Conservation (phyloP, 1,139 yeast species). For the Hansenula lynferdii region DNA sequence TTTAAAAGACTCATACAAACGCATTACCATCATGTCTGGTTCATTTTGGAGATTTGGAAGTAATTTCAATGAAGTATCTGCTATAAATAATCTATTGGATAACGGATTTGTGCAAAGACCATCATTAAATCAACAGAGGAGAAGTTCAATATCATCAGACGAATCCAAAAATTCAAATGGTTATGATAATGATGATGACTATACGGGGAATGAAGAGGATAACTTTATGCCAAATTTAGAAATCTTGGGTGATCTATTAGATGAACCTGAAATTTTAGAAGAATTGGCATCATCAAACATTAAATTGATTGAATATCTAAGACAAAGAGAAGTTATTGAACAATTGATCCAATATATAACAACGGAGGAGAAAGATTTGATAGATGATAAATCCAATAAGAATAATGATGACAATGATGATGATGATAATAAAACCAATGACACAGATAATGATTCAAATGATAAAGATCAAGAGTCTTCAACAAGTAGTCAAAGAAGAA, state of each 20-base stretch:
- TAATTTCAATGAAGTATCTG: slow-evolving; percentile 72
- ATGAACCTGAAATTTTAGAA: slow-evolving; percentile 82
- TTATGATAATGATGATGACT: slow-evolving; percentile 21
- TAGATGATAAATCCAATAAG: slow-evolving; percentile 16
- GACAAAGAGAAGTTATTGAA: slow-evolving; percentile 66
- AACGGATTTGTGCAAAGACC: slow-evolving; percentile 42
- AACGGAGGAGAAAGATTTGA: slow-evolving; percentile 34
- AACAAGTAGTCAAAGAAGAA: no score
- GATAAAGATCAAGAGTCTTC: slow-evolving; percentile 12
- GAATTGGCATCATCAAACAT: slow-evolving; percentile 83
- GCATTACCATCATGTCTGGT: slow-evolving; percentile 73
- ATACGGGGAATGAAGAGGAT: slow-evolving; percentile 19
- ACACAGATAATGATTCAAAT: slow-evolving; percentile 17
- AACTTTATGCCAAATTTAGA: slow-evolving; percentile 30
- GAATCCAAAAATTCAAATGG: slow-evolving; percentile 18
- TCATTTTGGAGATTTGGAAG: slow-evolving; percentile 92
- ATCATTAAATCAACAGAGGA: slow-evolving; percentile 27
- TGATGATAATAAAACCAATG: slow-evolving; percentile 17
- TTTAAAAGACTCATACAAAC: no score
- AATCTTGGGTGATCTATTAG: slow-evolving; percentile 63
- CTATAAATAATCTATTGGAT: slow-evolving; percentile 63
- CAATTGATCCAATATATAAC: slow-evolving; percentile 67
- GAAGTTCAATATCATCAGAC: slow-evolving; percentile 17
- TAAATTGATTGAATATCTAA: slow-evolving; percentile 70
- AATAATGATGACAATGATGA: slow-evolving; percentile 19